phyloP scores from a whole-genome alignment of 148 eudicot genomes.

The Gaultheria prostrata region DNA sequence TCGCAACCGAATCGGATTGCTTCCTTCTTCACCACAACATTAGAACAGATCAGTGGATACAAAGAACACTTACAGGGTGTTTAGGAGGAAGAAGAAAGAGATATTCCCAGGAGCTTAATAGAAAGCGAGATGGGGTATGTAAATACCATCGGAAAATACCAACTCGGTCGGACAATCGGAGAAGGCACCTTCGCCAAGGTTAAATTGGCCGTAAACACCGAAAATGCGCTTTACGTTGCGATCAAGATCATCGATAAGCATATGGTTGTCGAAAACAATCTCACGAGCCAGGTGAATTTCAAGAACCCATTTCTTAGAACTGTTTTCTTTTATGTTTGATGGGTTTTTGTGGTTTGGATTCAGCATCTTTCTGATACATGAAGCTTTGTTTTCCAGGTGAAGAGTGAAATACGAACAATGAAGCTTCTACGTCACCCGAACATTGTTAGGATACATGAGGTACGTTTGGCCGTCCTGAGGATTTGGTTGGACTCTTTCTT shows the following conservation, averaged over 20 bases:
- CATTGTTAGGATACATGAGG: constrained; percentile 53
- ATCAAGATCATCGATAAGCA: constrained; percentile 57
- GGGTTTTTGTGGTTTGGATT: neutral
- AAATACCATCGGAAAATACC: constrained; percentile 47
- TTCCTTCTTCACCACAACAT: neutral
- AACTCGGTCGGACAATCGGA: constrained; percentile 44
- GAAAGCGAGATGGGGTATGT: constrained; percentile 27
- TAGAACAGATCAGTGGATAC: neutral
- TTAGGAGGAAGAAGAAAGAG: constrained; percentile 5
- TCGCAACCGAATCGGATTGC: neutral
- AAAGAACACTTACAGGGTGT: constrained; percentile 9
- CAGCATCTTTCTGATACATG: neutral
- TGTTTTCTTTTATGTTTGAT: neutral
- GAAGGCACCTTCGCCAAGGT: constrained; percentile 64
- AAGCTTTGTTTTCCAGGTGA: constrained; percentile 27
- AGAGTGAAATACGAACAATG: constrained; percentile 56
- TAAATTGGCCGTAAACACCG: constrained; percentile 35
- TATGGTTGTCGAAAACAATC: constrained; percentile 42
- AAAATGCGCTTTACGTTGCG: constrained; percentile 40
- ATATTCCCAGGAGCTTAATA: neutral
- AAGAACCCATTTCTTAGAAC: neutral
- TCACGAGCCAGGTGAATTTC: constrained; percentile 42
- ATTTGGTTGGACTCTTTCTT: neutral
- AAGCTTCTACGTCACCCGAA: constrained; percentile 57
- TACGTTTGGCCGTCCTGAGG: neutral